Percentiles rank a stretch among this genome's conserved stretches.
Evolutionary conservation across 306 rosid species (phyloP).

Genomic region (Leucaena leucocephala): DNA sequence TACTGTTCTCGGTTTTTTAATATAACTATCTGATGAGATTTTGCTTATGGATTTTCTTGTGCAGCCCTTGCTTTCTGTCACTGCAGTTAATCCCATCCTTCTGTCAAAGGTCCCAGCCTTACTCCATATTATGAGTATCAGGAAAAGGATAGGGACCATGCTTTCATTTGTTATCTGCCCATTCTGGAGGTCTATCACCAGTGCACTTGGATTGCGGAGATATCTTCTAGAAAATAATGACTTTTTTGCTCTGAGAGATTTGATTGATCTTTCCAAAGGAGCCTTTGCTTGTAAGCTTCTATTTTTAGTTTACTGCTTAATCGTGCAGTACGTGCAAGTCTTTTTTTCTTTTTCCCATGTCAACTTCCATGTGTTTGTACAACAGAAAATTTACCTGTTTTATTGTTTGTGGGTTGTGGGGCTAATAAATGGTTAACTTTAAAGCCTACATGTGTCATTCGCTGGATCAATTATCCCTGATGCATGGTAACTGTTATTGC

Average conservation of each 20-base stretch:
- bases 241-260: constrained; percentile 92
- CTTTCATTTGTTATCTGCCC: constrained; percentile 88
- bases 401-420: neutral
- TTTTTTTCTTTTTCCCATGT: constrained; percentile 1
- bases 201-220: constrained; percentile 78
- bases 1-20: neutral
- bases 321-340: constrained; percentile 12
- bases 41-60: constrained; percentile 42
- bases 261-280: constrained; percentile 98
- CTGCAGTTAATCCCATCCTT: constrained; percentile 94
- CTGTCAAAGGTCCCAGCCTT: constrained; percentile 91
- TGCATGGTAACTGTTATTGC: constrained; percentile 43
- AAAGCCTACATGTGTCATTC: constrained; percentile 27
- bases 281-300: constrained; percentile 85
- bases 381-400: constrained; percentile 13
- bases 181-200: constrained; percentile 73
- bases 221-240: constrained; percentile 91
- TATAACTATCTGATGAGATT: too few species aligned
- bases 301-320: constrained; percentile 26
- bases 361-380: constrained; percentile 1
- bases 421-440: constrained; percentile 3
- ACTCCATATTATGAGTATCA: constrained; percentile 73
- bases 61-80: constrained; percentile 99
- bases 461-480: constrained; percentile 35
- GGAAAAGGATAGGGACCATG: constrained; percentile 76